These are phyloP conservation scores for Penicillium thymicola DNA, from an alignment of 2,329 filamentous ascomycete genomes.

Conservation along the genomic window DNA sequence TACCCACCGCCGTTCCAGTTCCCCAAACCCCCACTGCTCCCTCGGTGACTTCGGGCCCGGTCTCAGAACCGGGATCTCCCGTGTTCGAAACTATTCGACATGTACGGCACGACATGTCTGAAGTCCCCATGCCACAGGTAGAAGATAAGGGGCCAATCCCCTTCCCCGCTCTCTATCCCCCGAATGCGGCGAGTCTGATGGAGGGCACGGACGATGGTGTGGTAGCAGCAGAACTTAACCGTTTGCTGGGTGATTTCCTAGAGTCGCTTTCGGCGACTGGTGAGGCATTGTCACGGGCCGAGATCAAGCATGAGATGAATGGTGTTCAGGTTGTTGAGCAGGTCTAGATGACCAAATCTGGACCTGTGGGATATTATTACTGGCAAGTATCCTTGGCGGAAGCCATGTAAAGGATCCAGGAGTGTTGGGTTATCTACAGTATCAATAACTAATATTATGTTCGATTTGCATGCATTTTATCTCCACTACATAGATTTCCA, in stretches of 20 bases:
- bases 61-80: slow-evolving; percentile 22
- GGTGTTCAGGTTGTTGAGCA: slow-evolving; percentile 15
- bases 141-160: slow-evolving; percentile 22
- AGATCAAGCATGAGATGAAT: slow-evolving; percentile 11
- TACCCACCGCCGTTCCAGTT: slow-evolving; percentile 26
- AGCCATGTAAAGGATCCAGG: not conserved
- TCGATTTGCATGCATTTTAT: not conserved
- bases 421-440: not conserved
- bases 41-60: slow-evolving; percentile 8
- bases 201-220: slow-evolving; percentile 37
- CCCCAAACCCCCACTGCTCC: slow-evolving; percentile 15
- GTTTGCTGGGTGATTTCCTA: slow-evolving; percentile 41
- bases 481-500: not conserved
- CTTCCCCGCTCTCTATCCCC: slow-evolving; percentile 41
- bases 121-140: not conserved
- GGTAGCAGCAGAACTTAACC: slow-evolving; percentile 40
- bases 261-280: slow-evolving; percentile 38
- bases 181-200: slow-evolving; percentile 38
- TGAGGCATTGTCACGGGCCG: slow-evolving; percentile 28
- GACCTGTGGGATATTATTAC: not conserved
- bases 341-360: slow-evolving; percentile 1
- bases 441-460: not conserved
- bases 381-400: not conserved
- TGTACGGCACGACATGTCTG: slow-evolving; percentile 14
- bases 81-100: slow-evolving; percentile 20